Percentiles rank a stretch among this genome's conserved stretches.
Evolutionary conservation across 1,284 basidiomycete species (phyloP).

Genomic region (Pseudozyma thailandica): DNA sequence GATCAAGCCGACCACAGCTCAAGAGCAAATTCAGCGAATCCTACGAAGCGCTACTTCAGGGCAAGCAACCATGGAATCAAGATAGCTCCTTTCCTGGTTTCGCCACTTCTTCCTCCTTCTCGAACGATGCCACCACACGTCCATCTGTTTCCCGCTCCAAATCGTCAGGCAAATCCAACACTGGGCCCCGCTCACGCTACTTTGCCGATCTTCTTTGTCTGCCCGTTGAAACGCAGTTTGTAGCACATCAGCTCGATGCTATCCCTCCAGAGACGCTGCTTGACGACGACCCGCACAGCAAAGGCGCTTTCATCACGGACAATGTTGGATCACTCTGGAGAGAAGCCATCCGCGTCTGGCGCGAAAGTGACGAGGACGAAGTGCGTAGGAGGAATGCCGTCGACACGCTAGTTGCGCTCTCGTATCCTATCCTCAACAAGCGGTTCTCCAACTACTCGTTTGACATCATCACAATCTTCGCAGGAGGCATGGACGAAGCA

Average conservation of each 20-base stretch:
- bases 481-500: constrained; percentile 64
- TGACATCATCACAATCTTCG: constrained; percentile 60
- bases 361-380: constrained; percentile 52
- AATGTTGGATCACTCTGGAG: constrained; percentile 62
- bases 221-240: constrained; percentile 52
- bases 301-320: constrained; percentile 52
- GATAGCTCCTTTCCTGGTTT: constrained; percentile 4
- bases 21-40: constrained; percentile 57
- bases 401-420: constrained; percentile 59
- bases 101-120: constrained; percentile 12
- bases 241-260: constrained; percentile 43
- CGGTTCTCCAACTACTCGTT: constrained; percentile 60
- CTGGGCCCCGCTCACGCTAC: constrained; percentile 59
- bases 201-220: constrained; percentile 60
- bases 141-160: constrained; percentile 30
- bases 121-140: constrained; percentile 11
- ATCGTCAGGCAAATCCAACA: constrained; percentile 55
- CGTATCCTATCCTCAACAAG: constrained; percentile 57
- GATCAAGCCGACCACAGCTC: constrained; percentile 39
- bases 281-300: constrained; percentile 48
- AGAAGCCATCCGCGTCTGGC: constrained; percentile 56
- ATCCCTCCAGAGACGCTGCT: constrained; percentile 48
- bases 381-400: constrained; percentile 56
- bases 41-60: constrained; percentile 53
- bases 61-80: constrained; percentile 56